Base-by-base conservation (phyloP, 2,329 filamentous ascomycete species). In the Fusarium chaquense region DNA sequence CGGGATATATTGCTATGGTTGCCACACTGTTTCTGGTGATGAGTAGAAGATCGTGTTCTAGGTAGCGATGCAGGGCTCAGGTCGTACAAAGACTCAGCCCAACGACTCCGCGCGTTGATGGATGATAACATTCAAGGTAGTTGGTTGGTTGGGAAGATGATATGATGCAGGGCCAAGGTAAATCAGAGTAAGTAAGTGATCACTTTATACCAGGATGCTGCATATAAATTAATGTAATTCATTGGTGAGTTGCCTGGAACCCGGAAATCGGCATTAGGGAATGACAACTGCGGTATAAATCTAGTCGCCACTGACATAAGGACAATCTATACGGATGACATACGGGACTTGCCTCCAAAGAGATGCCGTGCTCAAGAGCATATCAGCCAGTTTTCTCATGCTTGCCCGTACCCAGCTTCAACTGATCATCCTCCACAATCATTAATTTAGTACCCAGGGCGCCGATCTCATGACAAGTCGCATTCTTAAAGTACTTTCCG, bases 1-100 rank as follows among this genome's bases (percentile, higher is more conserved):
- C 28, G 28, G 28, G 28, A 30, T 30, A 30, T 30, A 30, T 3
- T 30, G 10, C 10, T 30, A 30, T 30, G 28, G 28, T 11, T 30
- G 28, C 10, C 11, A 1, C 28, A 11, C 28, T 30, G 10, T 30
- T 30, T 30, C 28, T 11, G 11, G 28, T 3, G 28, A 30, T 30
- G 28, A 30, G 28, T 9, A 30, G 28, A 30, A 10, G 28, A 15
- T 20, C 12, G 16, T 38, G 24, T 40, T 26, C 40, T 33, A 33
- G 54, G 33, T 49, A 62, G 55, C 33, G 49, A 71, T 59, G 53
- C 35, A 50, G 63, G 50, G n/a, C 38, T 50, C 35, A 32, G 15
- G 63, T 61, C 11, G 52, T 22, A 60, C 63, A 58, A 30, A 52
- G 30, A 30, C 47, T 47, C 58, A 63, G 58, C 58, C 60, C 49